A percentile compares a stretch with the other conserved stretches of the same genome.
Evolutionary conservation across 306 rosid genomes (phyloP).

Genomic region (Lathyrus sativus): DNA sequence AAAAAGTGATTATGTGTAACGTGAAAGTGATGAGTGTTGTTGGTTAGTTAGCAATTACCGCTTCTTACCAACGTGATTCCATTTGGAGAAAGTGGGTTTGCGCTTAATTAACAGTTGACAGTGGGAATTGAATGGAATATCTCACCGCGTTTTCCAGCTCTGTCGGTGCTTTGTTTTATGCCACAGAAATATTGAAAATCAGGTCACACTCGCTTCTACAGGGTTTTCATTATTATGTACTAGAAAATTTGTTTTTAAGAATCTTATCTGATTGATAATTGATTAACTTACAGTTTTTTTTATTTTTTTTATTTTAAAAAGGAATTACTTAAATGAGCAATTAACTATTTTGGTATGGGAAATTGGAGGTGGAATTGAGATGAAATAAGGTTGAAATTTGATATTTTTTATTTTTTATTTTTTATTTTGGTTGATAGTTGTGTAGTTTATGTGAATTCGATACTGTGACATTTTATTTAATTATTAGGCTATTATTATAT

Average conservation of each 20-base stretch:
- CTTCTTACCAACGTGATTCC: conserved; percentile 26
- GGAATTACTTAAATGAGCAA: not conserved
- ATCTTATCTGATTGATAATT: not conserved
- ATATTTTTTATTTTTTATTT: not conserved
- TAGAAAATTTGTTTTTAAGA: not conserved
- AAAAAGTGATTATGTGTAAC: no score
- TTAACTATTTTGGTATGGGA: not conserved
- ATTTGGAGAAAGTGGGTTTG: conserved; percentile 39
- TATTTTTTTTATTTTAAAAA: not conserved
- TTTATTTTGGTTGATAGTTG: no score
- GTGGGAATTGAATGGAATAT: not conserved
- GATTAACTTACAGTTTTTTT: not conserved
- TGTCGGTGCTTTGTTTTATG: conserved; percentile 18
- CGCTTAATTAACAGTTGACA: conserved; percentile 30
- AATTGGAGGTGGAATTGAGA: not conserved
- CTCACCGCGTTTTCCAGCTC: conserved; percentile 14
- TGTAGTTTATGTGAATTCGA: no score
- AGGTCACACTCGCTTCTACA: not conserved
- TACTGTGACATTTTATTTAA: no score
- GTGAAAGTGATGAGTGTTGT: not conserved
- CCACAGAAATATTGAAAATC: not conserved
- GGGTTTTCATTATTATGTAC: not conserved
- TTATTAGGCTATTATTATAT: no score
- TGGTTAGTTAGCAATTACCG: not conserved
- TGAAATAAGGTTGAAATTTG: not conserved